Evolutionary conservation across 2,329 filamentous ascomycete genomes (phyloP).

Genomic region (Aureobasidium sp.): DNA sequence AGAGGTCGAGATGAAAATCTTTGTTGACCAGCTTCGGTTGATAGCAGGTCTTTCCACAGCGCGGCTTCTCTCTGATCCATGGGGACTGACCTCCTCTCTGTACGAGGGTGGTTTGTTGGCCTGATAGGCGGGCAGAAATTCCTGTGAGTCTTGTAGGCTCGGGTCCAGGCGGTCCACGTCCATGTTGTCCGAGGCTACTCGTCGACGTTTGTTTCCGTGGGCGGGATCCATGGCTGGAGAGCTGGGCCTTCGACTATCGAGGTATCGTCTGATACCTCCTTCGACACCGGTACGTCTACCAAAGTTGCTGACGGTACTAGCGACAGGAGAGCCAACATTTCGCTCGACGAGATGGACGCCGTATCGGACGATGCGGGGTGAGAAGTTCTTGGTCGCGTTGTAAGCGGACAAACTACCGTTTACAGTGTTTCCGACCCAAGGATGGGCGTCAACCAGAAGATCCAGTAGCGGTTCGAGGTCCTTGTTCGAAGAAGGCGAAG

Average conservation of each 20-base stretch:
- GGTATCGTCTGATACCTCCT: slow-evolving; percentile 74
- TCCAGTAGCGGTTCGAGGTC: slow-evolving; percentile 74
- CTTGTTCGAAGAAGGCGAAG: slow-evolving; percentile 29
- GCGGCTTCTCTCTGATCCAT: slow-evolving; percentile 19
- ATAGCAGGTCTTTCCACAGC: slow-evolving; percentile 27
- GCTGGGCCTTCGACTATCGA: slow-evolving; percentile 48
- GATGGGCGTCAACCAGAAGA: slow-evolving; percentile 80
- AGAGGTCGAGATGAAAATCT: slow-evolving; percentile 81
- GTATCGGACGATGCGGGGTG: slow-evolving; percentile 75
- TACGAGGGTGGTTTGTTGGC: slow-evolving; percentile 46
- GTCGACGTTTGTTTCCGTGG: slow-evolving; percentile 33
- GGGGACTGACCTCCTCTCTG: slow-evolving; percentile 26
- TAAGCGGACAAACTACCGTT: slow-evolving; percentile 80
- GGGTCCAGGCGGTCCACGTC: slow-evolving; percentile 37
- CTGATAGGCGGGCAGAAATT: slow-evolving; percentile 77
- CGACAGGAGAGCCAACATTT: slow-evolving; percentile 70
- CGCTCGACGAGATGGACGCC: slow-evolving; percentile 85
- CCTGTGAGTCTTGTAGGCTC: slow-evolving; percentile 33
- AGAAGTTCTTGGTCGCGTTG: slow-evolving; percentile 79
- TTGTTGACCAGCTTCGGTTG: slow-evolving; percentile 58
- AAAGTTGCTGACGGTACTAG: slow-evolving; percentile 76
- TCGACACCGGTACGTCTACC: slow-evolving; percentile 82
- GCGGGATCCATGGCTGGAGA: slow-evolving; percentile 28
- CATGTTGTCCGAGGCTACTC: slow-evolving; percentile 35
- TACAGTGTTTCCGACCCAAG: slow-evolving; percentile 66